Conservation (phyloP, 164 flowering plant species). For the Cinnamomum micranthum region DNA sequence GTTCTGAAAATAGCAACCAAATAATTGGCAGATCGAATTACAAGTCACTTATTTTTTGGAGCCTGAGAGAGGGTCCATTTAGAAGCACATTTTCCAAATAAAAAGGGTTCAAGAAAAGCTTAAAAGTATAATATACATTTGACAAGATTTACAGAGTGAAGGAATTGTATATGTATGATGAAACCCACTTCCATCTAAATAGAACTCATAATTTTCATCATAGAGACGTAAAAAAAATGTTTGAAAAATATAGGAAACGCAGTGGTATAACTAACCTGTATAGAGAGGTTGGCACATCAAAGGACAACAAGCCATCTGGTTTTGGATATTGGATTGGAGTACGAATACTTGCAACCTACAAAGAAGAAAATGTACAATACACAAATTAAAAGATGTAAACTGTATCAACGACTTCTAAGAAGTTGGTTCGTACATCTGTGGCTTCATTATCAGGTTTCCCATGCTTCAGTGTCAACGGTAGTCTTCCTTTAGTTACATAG, state of each 20-base stretch:
- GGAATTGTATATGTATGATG: not conserved
- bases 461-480: constrained; percentile 82
- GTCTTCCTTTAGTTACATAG: constrained; percentile 67
- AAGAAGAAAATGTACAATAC: not conserved
- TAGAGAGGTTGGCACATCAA: constrained; percentile 87
- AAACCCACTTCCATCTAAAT: not conserved
- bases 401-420: not conserved
- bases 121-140: no score
- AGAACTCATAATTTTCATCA: not conserved
- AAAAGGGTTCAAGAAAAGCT: no score
- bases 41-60: not conserved
- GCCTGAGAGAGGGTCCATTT: no score
- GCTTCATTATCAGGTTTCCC: constrained; percentile 97
- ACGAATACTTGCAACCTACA: constrained; percentile 62
- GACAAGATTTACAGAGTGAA: not conserved
- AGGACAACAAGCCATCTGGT: constrained; percentile 83
- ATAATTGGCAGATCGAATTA: not conserved
- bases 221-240: not conserved
- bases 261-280: constrained; percentile 49
- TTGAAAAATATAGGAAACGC: not conserved
- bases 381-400: not conserved
- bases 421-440: constrained; percentile 49
- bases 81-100: no score
- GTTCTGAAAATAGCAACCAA: not conserved
- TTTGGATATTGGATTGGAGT: constrained; percentile 78